Evolutionary conservation across 345 rosid species (phyloP).

Genomic region (Acer yangbiense): DNA sequence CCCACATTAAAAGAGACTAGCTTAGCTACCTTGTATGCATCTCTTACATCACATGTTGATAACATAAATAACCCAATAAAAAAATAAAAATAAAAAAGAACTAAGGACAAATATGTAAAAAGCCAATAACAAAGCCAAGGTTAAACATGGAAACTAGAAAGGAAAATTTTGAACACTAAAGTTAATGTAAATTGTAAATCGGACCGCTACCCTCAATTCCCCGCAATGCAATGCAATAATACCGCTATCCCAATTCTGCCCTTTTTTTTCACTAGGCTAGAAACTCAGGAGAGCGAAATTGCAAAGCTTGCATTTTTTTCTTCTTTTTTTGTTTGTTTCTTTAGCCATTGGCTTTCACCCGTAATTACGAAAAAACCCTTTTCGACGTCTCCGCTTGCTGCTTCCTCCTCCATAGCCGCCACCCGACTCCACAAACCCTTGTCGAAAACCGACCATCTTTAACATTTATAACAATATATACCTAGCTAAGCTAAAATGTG

Average conservation of each 20-base stretch:
- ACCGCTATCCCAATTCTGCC: constrained; percentile 68
- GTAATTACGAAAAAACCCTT: constrained; percentile 36
- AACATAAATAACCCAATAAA: not conserved
- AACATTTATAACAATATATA: not conserved
- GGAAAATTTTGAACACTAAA: constrained; percentile 9
- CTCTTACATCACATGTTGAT: constrained; percentile 62
- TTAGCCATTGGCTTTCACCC: constrained; percentile 29
- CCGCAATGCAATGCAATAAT: constrained; percentile 81
- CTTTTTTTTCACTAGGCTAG: constrained; percentile 34
- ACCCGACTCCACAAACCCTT: constrained; percentile 9
- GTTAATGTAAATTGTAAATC: constrained; percentile 35
- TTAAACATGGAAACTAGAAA: constrained; percentile 28
- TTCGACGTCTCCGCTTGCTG: constrained; percentile 17
- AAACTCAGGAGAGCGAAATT: constrained; percentile 73
- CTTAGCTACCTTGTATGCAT: constrained; percentile 58
- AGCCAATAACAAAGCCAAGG: constrained; percentile 2
- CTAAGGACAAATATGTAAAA: constrained; percentile 13
- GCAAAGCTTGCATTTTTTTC: constrained; percentile 48
- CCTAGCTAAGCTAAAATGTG: constrained; percentile 1
- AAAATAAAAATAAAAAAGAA: not conserved
- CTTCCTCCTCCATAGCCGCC: constrained; percentile 19
- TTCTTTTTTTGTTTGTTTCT: constrained; percentile 14
- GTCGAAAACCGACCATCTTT: constrained; percentile 15
- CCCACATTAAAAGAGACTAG: constrained; percentile 13
- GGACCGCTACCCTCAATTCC: constrained; percentile 97